These are phyloP conservation scores for Tricholoma furcatifolium DNA, from an alignment of 768 basidiomycete species.

Conservation along the genomic window DNA sequence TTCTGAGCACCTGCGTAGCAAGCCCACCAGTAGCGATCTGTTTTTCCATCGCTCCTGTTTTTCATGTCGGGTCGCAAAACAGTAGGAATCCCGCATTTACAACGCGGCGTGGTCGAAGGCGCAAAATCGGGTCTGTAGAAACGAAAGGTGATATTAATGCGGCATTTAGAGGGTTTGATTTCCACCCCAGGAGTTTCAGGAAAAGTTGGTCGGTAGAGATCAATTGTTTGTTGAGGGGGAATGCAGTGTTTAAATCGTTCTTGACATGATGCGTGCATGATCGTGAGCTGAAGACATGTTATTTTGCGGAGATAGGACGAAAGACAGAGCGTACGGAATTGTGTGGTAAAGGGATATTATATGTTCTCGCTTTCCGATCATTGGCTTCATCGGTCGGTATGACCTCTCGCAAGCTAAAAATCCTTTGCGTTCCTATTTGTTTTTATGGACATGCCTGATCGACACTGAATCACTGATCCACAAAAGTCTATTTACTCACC, in stretches of 20 bases:
- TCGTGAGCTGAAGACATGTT: constrained; percentile 52
- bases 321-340: constrained; percentile 59
- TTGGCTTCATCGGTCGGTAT: constrained; percentile 61
- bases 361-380: constrained; percentile 64
- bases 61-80: constrained; percentile 81
- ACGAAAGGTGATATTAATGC: constrained; percentile 85
- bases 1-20: constrained; percentile 83
- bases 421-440: constrained; percentile 57
- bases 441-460: not conserved
- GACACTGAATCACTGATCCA: not conserved
- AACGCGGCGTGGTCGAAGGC: constrained; percentile 62
- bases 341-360: constrained; percentile 73
- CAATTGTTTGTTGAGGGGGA: constrained; percentile 68
- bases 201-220: constrained; percentile 64
- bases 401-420: constrained; percentile 76
- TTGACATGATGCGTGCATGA: constrained; percentile 87
- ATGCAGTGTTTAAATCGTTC: constrained; percentile 81
- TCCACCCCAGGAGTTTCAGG: constrained; percentile 30
- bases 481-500: constrained; percentile 39
- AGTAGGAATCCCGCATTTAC: constrained; percentile 71
- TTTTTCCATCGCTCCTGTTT: constrained; percentile 51
- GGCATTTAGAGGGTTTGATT: constrained; percentile 56
- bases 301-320: constrained; percentile 1
- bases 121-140: constrained; percentile 84
- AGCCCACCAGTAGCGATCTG: constrained; percentile 75